phyloP scores from a whole-genome alignment of 2,329 filamentous ascomycete species.

The Ampelomyces quisqualis region DNA sequence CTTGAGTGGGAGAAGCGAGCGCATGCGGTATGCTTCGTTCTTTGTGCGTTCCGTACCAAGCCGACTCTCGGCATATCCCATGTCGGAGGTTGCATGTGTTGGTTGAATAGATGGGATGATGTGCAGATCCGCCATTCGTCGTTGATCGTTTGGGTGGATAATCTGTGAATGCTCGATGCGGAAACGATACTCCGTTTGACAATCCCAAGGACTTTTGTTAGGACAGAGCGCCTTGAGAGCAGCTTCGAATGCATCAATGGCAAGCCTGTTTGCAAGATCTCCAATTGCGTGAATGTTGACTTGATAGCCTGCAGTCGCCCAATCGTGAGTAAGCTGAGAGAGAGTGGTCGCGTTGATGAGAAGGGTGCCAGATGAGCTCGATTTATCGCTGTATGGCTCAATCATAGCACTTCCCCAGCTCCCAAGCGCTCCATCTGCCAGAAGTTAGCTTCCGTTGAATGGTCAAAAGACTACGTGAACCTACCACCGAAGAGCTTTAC shows the following conservation, averaged over 20 bases:
- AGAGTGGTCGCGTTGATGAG: constrained; percentile 65
- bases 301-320: constrained; percentile 64
- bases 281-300: constrained; percentile 74
- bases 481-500: constrained; percentile 70
- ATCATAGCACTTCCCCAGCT: constrained; percentile 72
- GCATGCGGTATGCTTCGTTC: constrained; percentile 66
- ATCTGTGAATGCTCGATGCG: constrained; percentile 73
- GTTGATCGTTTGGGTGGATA: constrained; percentile 65
- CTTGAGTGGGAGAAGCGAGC: constrained; percentile 55
- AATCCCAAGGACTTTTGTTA: constrained; percentile 41
- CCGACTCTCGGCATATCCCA: constrained; percentile 63
- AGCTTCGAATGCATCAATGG: constrained; percentile 62
- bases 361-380: constrained; percentile 62
- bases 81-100: constrained; percentile 71
- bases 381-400: constrained; percentile 67
- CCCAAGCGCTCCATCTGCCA: constrained; percentile 65
- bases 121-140: constrained; percentile 58
- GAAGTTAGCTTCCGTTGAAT: constrained; percentile 12
- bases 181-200: constrained; percentile 60
- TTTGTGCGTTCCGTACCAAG: constrained; percentile 59
- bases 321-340: constrained; percentile 55
- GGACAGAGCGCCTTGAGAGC: constrained; percentile 59
- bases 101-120: constrained; percentile 70
- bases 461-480: not conserved
- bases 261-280: constrained; percentile 66